Percentiles rank a stretch among this genome's conserved stretches.
Evolutionary conservation across 495 filamentous ascomycete genomes (phyloP).

Genomic region (Parmelia sp.): DNA sequence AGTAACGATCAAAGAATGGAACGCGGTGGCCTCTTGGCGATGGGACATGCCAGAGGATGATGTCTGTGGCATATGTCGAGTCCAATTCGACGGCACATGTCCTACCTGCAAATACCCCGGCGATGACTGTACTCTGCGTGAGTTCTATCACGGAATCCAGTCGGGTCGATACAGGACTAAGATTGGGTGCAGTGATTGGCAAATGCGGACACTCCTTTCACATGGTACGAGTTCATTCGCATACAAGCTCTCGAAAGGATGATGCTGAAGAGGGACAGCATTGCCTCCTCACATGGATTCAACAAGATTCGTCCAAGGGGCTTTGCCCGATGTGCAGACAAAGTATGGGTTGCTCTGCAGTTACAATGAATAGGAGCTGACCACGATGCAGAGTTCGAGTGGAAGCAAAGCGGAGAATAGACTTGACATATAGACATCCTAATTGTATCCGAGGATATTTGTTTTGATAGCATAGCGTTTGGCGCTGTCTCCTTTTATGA

Average conservation of each 20-base stretch:
- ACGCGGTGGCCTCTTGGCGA: slow-evolving; percentile 89
- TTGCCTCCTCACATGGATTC: slow-evolving; percentile 92
- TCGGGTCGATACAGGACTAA: slow-evolving; percentile 5
- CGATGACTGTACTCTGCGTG: slow-evolving; percentile 88
- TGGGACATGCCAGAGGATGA: slow-evolving; percentile 99
- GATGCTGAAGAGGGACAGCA: slow-evolving; percentile 52
- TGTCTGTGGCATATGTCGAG: slow-evolving; percentile 96
- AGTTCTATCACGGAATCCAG: slow-evolving; percentile 27
- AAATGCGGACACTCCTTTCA: slow-evolving; percentile 97
- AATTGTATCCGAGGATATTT: not conserved
- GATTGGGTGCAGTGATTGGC: slow-evolving; percentile 62
- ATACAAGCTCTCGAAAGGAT: not conserved
- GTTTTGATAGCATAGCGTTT: slow-evolving; percentile 13
- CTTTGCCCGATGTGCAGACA: slow-evolving; percentile 98
- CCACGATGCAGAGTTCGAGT: slow-evolving; percentile 43
- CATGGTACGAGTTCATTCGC: slow-evolving; percentile 56
- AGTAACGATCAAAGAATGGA: slow-evolving; percentile 86
- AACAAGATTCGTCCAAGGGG: slow-evolving; percentile 86
- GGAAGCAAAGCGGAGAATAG: slow-evolving; percentile 45
- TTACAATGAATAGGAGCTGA: slow-evolving; percentile 2
- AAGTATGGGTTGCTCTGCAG: slow-evolving; percentile 49
- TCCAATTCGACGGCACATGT: slow-evolving; percentile 96
- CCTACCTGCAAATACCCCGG: slow-evolving; percentile 97
- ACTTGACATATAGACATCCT: not conserved
- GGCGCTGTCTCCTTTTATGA: slow-evolving; percentile 1